A percentile compares a stretch with the other conserved stretches of the same genome.
phyloP scores from a whole-genome alignment of 177 flowering plant genomes.

The Vitis hybrid region DNA sequence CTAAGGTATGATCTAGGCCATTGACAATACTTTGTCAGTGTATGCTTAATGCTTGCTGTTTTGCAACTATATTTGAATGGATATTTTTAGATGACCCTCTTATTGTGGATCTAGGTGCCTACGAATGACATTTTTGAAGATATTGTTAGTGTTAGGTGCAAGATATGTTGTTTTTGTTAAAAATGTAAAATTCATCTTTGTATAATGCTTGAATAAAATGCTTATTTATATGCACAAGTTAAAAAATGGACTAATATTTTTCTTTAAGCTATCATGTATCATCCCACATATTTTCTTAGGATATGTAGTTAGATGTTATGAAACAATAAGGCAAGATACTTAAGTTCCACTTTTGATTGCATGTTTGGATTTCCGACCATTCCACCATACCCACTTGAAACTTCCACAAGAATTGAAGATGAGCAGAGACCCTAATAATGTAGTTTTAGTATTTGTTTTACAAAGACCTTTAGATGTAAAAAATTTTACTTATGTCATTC shows the following conservation, averaged over 20 bases:
- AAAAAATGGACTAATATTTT: constrained; percentile 67
- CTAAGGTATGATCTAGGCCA: too few species aligned
- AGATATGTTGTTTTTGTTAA: not conserved
- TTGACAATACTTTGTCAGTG: too few species aligned
- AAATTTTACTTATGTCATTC: constrained; percentile 56
- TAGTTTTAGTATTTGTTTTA: constrained; percentile 3
- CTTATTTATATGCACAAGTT: constrained; percentile 72
- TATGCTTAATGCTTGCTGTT: too few species aligned
- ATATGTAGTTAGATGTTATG: constrained; percentile 78
- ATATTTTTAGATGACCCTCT: constrained; percentile 61
- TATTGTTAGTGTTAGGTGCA: constrained; percentile 2
- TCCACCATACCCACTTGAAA: constrained; percentile 80
- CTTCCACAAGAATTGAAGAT: constrained; percentile 38
- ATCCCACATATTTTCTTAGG: constrained; percentile 82
- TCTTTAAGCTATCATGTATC: constrained; percentile 76
- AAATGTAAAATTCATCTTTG: not conserved
- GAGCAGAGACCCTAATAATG: constrained; percentile 54
- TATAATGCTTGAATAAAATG: not conserved
- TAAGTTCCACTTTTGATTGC: constrained; percentile 66
- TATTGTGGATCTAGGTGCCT: constrained; percentile 72
- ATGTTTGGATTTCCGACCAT: constrained; percentile 58
- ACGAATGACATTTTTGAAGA: constrained; percentile 19
- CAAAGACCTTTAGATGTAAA: not conserved
- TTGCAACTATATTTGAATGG: too few species aligned
- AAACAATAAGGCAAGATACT: constrained; percentile 82